Percentiles rank a stretch among this genome's conserved stretches.
phyloP scores from a whole-genome alignment of 768 basidiomycete species.

The Lactarius hatsudake region DNA sequence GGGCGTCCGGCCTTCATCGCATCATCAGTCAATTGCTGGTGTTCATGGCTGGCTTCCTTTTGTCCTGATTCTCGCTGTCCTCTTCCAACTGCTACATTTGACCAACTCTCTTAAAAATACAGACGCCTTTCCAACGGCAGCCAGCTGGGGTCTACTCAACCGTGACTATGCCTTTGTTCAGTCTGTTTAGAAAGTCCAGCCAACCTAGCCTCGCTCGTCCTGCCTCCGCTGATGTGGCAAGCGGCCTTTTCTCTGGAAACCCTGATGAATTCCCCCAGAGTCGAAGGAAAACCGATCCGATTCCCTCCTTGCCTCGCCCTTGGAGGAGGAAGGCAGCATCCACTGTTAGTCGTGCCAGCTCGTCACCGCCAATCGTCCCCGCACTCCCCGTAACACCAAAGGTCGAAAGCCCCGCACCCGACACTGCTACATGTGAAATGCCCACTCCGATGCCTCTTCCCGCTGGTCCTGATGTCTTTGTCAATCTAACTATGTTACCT shows the following conservation, averaged over 20 bases:
- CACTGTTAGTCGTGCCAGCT: neutral
- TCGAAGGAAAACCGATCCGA: neutral
- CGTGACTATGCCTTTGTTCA: constrained; percentile 1
- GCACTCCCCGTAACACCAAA: neutral
- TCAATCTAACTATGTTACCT: neutral
- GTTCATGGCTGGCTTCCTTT: neutral
- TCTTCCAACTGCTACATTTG: neutral
- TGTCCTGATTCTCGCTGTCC: neutral
- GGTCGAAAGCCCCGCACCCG: neutral
- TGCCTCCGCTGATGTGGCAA: neutral
- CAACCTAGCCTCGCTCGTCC: neutral
- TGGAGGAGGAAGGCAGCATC: constrained; percentile 1
- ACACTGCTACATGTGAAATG: neutral
- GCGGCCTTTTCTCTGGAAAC: neutral
- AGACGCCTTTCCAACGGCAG: neutral
- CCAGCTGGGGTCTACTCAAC: neutral
- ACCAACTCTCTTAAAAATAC: neutral
- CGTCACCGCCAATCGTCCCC: neutral
- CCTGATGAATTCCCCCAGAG: neutral
- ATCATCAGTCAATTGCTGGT: neutral
- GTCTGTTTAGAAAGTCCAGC: constrained; percentile 6
- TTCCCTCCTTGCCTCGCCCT: neutral
- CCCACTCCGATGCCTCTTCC: neutral
- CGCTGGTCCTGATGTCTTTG: neutral
- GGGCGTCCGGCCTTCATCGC: neutral